Evolutionary conservation across 805 yeast genomes (phyloP).

Genomic region (Yamadazyma paraphyllophila): DNA sequence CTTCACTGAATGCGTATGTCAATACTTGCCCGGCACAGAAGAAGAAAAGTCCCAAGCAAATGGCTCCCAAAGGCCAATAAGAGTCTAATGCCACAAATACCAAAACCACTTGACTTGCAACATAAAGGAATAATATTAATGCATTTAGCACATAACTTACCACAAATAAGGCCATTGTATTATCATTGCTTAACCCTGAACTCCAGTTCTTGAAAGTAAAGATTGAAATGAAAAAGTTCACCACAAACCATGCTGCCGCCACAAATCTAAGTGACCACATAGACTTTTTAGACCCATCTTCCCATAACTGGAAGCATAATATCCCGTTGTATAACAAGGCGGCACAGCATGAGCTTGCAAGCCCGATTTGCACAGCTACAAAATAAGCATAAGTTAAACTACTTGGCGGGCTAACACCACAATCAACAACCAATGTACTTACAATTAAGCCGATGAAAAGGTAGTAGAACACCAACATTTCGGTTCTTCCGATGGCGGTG

Average conservation of each 20-base stretch:
- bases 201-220: conserved; percentile 69
- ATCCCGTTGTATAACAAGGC: conserved; percentile 71
- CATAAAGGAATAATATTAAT: conserved; percentile 57
- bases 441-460: conserved; percentile 55
- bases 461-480: conserved; percentile 74
- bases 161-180: conserved; percentile 68
- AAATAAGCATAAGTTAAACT: conserved; percentile 73
- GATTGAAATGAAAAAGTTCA: conserved; percentile 65
- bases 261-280: conserved; percentile 54
- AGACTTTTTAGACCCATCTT: conserved; percentile 78
- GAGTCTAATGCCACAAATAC: conserved; percentile 67
- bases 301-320: conserved; percentile 88
- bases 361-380: conserved; percentile 77
- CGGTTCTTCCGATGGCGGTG: conserved; percentile 92
- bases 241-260: conserved; percentile 56
- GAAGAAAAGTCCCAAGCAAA: conserved; percentile 65
- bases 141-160: conserved; percentile 74
- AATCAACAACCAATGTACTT: conserved; percentile 74
- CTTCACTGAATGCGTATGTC: conserved; percentile 63
- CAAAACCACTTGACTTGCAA: conserved; percentile 65
- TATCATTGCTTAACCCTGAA: conserved; percentile 46
- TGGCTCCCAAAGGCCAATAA: conserved; percentile 90
- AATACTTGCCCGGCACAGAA: conserved; percentile 80
- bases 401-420: conserved; percentile 91
- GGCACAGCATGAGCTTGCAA: conserved; percentile 70